phyloP scores from a whole-genome alignment of 768 basidiomycete genomes.

The Suillus subalutaceus region DNA sequence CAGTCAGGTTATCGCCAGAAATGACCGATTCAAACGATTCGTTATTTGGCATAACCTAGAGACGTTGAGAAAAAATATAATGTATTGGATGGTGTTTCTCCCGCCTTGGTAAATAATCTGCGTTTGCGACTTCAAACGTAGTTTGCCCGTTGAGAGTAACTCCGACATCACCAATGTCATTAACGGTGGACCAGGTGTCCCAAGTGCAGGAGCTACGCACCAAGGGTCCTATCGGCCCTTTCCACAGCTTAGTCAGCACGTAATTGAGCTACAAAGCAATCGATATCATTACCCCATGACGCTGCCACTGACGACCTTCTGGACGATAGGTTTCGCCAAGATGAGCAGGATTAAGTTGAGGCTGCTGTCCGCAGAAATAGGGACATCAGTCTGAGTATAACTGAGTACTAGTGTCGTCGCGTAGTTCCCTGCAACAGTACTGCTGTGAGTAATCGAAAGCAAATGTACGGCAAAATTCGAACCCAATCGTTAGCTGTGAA shows the following conservation, averaged over 20 bases:
- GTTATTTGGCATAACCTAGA: conserved; percentile 57
- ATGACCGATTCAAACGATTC: conserved; percentile 75
- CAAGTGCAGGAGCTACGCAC: too few species aligned
- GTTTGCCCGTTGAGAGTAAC: conserved; percentile 57
- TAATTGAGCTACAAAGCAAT: too few species aligned
- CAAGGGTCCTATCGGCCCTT: too few species aligned
- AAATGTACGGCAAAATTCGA: neutral
- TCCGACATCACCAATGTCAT: conserved; percentile 65
- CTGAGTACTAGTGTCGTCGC: conserved; percentile 58
- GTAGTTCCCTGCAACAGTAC: conserved; percentile 53
- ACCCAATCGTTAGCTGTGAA: conserved; percentile 64
- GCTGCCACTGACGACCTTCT: conserved; percentile 64
- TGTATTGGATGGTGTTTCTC: conserved; percentile 1
- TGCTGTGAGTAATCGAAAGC: conserved; percentile 10
- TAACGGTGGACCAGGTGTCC: too few species aligned
- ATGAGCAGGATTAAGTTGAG: conserved; percentile 68
- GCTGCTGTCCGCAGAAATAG: conserved; percentile 61
- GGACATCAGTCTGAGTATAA: conserved; percentile 60
- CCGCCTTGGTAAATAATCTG: conserved; percentile 58
- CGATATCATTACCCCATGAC: conserved; percentile 46
- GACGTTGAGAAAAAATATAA: neutral
- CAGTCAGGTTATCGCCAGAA: conserved; percentile 62
- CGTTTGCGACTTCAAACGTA: conserved; percentile 59
- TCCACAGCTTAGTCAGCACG: too few species aligned
- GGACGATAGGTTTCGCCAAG: conserved; percentile 75